A percentile compares a stretch with the other conserved stretches of the same genome.
Conservation (phyloP, 2,329 filamentous ascomycete genomes). For the Lachnellula occidentalis region DNA sequence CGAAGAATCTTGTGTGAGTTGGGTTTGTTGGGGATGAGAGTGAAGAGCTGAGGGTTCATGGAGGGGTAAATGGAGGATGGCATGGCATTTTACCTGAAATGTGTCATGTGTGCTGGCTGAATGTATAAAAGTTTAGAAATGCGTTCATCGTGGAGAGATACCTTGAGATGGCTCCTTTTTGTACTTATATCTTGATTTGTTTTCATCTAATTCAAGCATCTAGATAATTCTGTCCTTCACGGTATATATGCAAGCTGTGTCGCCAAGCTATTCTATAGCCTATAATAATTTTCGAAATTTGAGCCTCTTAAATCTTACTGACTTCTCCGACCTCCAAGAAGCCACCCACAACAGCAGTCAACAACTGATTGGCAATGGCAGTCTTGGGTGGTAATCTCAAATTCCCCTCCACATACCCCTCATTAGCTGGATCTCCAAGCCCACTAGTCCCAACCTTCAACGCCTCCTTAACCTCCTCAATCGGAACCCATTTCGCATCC, state of each 20-base stretch:
- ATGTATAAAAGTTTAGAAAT: too few relatives aligned
- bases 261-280: background rate
- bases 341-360: constrained; percentile 72
- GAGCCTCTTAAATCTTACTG: constrained; percentile 6
- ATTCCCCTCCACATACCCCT: constrained; percentile 68
- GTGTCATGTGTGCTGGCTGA: too few relatives aligned
- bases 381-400: constrained; percentile 78
- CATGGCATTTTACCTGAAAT: too few relatives aligned
- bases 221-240: background rate
- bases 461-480: constrained; percentile 76
- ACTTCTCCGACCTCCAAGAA: constrained; percentile 45
- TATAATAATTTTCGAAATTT: background rate
- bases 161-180: background rate
- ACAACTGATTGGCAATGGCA: constrained; percentile 87
- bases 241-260: background rate
- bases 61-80: too few relatives aligned
- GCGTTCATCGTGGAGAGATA: background rate
- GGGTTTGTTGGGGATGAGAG: too few relatives aligned
- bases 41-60: too few relatives aligned
- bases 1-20: too few relatives aligned
- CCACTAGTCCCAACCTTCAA: constrained; percentile 61
- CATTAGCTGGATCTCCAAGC: constrained; percentile 57
- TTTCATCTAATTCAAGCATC: background rate
- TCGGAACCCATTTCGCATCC: constrained; percentile 78
- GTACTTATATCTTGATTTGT: background rate